These are phyloP conservation scores for Botrytis tulipae DNA, from an alignment of 2,329 filamentous ascomycete genomes.

Conservation along the genomic window DNA sequence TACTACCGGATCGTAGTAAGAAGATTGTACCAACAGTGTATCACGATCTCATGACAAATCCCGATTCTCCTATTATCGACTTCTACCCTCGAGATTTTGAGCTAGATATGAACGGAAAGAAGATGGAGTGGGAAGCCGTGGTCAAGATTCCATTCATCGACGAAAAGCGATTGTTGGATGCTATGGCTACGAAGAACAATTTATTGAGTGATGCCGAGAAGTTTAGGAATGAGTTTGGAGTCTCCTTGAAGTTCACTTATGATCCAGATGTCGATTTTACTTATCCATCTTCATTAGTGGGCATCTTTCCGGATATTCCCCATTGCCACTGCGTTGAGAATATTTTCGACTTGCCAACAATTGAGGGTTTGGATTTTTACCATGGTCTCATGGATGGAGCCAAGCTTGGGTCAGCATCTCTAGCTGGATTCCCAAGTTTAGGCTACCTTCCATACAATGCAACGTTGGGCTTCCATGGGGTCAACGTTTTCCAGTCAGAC, in stretches of 20 bases:
- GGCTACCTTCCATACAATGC: slow-evolving; percentile 83
- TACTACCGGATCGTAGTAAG: slow-evolving; percentile 95
- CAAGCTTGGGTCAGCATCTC: slow-evolving; percentile 75
- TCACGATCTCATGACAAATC: slow-evolving; percentile 88
- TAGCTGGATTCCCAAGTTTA: slow-evolving; percentile 90
- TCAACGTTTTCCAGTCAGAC: slow-evolving; percentile 93
- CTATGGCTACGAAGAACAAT: slow-evolving; percentile 82
- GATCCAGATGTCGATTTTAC: slow-evolving; percentile 71
- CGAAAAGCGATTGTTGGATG: slow-evolving; percentile 76
- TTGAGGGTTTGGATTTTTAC: slow-evolving; percentile 84
- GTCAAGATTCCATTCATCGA: slow-evolving; percentile 99
- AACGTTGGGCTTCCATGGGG: slow-evolving; percentile 78
- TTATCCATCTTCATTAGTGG: slow-evolving; percentile 84
- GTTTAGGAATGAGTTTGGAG: slow-evolving; percentile 83
- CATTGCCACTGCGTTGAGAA: slow-evolving; percentile 93
- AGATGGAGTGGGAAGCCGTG: slow-evolving; percentile 99
- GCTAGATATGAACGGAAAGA: slow-evolving; percentile 99
- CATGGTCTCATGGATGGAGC: slow-evolving; percentile 82
- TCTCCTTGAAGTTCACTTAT: slow-evolving; percentile 90
- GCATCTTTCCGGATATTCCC: slow-evolving; percentile 84
- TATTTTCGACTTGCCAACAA: slow-evolving; percentile 88
- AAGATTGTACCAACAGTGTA: slow-evolving; percentile 87
- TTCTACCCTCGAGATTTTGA: slow-evolving; percentile 98
- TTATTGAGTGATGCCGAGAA: slow-evolving; percentile 76
- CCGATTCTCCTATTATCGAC: slow-evolving; percentile 89